phyloP scores from a whole-genome alignment of 371 early-diverging fungal genomes.

The Sporodiniella umbellata region DNA sequence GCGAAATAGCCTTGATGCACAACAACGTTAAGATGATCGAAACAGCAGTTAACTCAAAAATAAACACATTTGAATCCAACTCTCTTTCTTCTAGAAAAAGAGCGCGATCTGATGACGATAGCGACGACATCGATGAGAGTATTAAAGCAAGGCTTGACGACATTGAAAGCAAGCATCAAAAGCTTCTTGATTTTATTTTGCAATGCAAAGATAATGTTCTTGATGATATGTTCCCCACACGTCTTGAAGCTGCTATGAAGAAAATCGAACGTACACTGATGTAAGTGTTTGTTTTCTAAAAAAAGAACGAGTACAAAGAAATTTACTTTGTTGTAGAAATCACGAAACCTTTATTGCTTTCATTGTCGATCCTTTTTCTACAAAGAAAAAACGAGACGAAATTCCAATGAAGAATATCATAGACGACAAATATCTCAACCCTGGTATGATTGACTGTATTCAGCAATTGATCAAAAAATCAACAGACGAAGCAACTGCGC shows the following conservation, averaged over 20 bases:
- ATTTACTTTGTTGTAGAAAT: slow-evolving; percentile 9
- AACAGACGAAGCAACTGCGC: slow-evolving; percentile 8
- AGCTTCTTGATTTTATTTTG: slow-evolving; percentile 18
- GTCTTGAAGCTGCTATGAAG: slow-evolving; percentile 13
- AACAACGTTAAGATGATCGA: slow-evolving; percentile 19
- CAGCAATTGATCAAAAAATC: slow-evolving; percentile 9
- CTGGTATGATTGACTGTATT: slow-evolving; percentile 19
- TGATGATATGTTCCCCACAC: slow-evolving; percentile 12
- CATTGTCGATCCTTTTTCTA: slow-evolving; percentile 20
- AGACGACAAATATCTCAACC: slow-evolving; percentile 1
- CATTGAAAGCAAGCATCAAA: slow-evolving; percentile 15
- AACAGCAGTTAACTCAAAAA: slow-evolving; percentile 1
- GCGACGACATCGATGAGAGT: background rate
- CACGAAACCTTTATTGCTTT: slow-evolving; percentile 23
- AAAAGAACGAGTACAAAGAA: too few relatives aligned
- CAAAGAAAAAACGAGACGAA: background rate
- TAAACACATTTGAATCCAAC: background rate
- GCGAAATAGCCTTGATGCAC: slow-evolving; percentile 9
- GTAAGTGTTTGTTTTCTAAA: slow-evolving; percentile 11
- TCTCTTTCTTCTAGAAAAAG: slow-evolving; percentile 6
- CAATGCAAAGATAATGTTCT: slow-evolving; percentile 24
- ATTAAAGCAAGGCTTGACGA: slow-evolving; percentile 3
- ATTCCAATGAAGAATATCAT: background rate
- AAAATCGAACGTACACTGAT: slow-evolving; percentile 21
- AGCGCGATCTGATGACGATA: background rate